Conservation (phyloP, 208 protist genomes). For the Kentomonas sorsogonicus region DNA sequence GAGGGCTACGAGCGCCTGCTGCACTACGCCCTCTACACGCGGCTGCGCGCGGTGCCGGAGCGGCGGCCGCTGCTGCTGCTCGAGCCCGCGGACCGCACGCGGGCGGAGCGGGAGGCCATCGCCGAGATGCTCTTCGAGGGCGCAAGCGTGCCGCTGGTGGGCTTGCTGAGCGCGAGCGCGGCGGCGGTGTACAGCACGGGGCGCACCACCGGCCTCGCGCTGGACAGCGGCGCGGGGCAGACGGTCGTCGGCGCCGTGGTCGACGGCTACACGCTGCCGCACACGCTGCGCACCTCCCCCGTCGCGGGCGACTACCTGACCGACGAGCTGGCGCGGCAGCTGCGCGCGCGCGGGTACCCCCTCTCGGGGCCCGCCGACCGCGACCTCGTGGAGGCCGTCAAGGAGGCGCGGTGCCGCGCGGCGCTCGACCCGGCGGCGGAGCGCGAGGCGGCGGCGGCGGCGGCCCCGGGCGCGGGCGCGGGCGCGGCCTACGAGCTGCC, state of each 20-base stretch:
- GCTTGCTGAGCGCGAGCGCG: conserved; percentile 91
- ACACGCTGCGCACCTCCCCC: conserved; percentile 48
- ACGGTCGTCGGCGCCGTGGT: conserved; percentile 98
- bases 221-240: conserved; percentile 98
- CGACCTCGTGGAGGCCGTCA: conserved; percentile 61
- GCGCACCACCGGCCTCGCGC: conserved; percentile 95
- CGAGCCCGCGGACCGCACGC: conserved; percentile 94
- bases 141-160: conserved; percentile 92
- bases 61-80: conserved; percentile 90
- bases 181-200: conserved; percentile 97
- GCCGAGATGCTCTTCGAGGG: conserved; percentile 96
- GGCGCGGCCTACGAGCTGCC: conserved; percentile 64
- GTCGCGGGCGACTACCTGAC: conserved; percentile 82
- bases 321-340: conserved; percentile 48
- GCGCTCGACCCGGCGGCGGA: conserved; percentile 38
- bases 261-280: conserved; percentile 91
- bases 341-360: conserved; percentile 76
- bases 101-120: conserved; percentile 90
- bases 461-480: conserved; percentile 2
- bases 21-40: conserved; percentile 62
- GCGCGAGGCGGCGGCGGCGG: conserved; percentile 7
- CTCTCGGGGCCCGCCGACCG: conserved; percentile 83
- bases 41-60: conserved; percentile 55
- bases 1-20: conserved; percentile 80
- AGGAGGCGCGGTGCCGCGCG: conserved; percentile 77